Conservation (phyloP, 2,329 filamentous ascomycete genomes). For the Lachnellula occidentalis region DNA sequence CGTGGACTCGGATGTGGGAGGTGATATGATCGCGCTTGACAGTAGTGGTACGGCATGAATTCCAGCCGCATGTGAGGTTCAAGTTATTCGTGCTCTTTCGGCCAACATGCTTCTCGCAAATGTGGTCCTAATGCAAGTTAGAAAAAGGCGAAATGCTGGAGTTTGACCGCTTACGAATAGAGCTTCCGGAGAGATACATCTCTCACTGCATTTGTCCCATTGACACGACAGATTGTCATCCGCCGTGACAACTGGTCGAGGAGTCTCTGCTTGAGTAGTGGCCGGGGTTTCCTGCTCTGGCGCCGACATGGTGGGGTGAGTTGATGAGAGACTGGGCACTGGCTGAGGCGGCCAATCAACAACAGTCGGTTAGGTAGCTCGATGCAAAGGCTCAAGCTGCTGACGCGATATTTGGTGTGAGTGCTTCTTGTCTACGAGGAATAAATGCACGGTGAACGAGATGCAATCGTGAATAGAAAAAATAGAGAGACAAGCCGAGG, state of each 20-base stretch:
- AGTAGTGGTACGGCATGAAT: conserved; percentile 88
- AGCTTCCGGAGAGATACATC: conserved; percentile 34
- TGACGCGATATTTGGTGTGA: not conserved
- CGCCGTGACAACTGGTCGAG: conserved; percentile 16
- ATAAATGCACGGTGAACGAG: not conserved
- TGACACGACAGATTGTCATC: conserved; percentile 36
- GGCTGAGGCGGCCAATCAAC: conserved; percentile 2
- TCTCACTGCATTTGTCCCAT: conserved; percentile 36
- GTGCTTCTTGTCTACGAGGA: not conserved
- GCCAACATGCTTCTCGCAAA: conserved; percentile 96
- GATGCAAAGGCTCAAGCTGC: not conserved
- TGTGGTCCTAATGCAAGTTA: conserved; percentile 66
- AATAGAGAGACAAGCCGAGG: not conserved
- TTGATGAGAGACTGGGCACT: not conserved
- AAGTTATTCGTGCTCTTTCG: conserved; percentile 99
- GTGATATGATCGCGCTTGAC: conserved; percentile 99
- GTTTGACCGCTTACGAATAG: conserved; percentile 34
- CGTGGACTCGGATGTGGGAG: conserved; percentile 95
- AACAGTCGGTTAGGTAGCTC: not conserved
- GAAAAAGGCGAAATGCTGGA: not conserved
- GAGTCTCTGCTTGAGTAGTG: conserved; percentile 13
- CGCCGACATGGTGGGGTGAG: conserved; percentile 15
- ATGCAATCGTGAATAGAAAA: not conserved
- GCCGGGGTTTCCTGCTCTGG: conserved; percentile 16
- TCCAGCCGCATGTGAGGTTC: conserved; percentile 96